These are phyloP conservation scores for Trapa incisa DNA, from an alignment of 345 rosid genomes.

Conservation along the genomic window DNA sequence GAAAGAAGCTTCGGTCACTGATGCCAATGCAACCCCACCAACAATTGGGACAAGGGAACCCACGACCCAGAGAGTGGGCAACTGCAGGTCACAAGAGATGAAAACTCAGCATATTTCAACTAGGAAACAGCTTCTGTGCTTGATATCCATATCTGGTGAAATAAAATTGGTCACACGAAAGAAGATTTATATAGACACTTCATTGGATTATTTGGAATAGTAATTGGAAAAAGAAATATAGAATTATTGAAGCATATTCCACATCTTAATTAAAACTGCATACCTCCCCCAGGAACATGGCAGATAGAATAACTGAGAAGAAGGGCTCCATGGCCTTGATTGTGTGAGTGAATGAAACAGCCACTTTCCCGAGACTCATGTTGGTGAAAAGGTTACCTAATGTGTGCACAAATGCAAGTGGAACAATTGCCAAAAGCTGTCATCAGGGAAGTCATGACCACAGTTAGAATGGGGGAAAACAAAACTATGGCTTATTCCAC, in stretches of 20 bases:
- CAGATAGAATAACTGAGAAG: slow-evolving; percentile 87
- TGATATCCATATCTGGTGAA: neutral
- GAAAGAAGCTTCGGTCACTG: slow-evolving; percentile 81
- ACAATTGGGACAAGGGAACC: slow-evolving; percentile 79
- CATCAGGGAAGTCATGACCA: slow-evolving; percentile 9
- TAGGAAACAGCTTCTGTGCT: neutral
- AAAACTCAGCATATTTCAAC: slow-evolving; percentile 1
- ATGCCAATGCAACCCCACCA: slow-evolving; percentile 96
- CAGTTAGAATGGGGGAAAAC: neutral
- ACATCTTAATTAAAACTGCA: slow-evolving; percentile 3
- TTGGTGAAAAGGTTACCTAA: slow-evolving; percentile 91
- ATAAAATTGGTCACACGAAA: too few relatives aligned
- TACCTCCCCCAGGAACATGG: slow-evolving; percentile 95
- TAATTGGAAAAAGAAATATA: too few relatives aligned
- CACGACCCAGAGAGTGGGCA: slow-evolving; percentile 77
- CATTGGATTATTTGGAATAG: too few relatives aligned
- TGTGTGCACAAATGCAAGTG: slow-evolving; percentile 77
- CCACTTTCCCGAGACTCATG: slow-evolving; percentile 97
- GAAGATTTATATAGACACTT: too few relatives aligned
- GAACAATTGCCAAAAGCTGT: slow-evolving; percentile 76
- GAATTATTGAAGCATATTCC: neutral
- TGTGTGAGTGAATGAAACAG: slow-evolving; percentile 98
- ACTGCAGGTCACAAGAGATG: slow-evolving; percentile 24
- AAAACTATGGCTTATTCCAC: neutral
- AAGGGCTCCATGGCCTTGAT: slow-evolving; percentile 99